Evolutionary conservation across 139 green algal genomes (phyloP).

Genomic region (Asterochloris erici): DNA sequence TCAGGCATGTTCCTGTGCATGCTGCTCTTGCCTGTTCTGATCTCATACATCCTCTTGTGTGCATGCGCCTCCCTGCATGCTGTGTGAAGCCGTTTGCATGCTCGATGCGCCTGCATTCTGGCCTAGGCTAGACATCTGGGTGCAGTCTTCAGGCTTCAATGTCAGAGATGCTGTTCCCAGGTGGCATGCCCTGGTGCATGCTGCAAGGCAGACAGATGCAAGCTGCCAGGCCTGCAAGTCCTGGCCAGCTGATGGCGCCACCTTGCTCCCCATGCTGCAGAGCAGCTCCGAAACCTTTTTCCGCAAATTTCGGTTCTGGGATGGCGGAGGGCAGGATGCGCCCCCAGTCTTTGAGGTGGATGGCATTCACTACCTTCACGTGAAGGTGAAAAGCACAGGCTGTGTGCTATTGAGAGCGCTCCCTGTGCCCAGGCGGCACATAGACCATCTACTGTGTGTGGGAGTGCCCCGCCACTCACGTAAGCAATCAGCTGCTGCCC

Average conservation of each 20-base stretch:
- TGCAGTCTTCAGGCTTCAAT: background rate
- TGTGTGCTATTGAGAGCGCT: background rate
- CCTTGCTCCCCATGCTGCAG: constrained; percentile 26
- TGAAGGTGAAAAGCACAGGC: constrained; percentile 47
- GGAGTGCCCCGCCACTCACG: no score
- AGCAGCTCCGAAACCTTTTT: constrained; percentile 86
- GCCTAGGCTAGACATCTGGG: no score
- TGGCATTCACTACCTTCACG: constrained; percentile 92
- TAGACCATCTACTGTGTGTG: background rate
- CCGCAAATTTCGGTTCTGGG: constrained; percentile 84
- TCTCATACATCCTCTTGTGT: no score
- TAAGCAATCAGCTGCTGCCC: no score
- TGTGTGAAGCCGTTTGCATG: background rate
- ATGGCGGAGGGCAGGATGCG: constrained; percentile 66
- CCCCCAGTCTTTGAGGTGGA: constrained; percentile 90
- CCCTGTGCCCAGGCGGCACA: background rate
- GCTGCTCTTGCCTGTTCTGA: background rate
- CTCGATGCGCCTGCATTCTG: background rate
- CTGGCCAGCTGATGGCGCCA: background rate
- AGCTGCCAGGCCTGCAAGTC: background rate
- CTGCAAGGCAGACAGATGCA: background rate
- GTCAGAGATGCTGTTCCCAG: background rate
- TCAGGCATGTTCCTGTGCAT: constrained; percentile 12
- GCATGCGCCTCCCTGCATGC: no score
- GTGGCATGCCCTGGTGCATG: no score